Base-by-base conservation (phyloP, 78 protist species). In the Planoprotostelium fungivorum region DNA sequence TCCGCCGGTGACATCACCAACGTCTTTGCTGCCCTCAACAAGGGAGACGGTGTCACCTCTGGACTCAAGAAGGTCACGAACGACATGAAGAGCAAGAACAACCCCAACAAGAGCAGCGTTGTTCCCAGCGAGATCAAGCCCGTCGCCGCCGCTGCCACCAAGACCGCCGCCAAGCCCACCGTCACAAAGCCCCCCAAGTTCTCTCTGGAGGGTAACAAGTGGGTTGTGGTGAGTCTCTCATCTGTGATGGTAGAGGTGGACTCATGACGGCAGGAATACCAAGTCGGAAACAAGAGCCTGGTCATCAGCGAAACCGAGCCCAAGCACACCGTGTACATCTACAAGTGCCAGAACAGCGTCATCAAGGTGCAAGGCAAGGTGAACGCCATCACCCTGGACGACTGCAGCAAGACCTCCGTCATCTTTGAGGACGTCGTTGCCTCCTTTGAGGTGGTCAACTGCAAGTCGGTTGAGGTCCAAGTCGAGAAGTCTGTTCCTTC, bases 301-400 rank as follows among this genome's bases (percentile, higher is more conserved):
- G 86, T 88, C 89, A 92, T 96, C 63, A 87, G 38, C 28, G 93
- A 91, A 36, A 88, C 91, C 36, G 96, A 91, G 37, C 28, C 86
- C 28, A 35, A 63, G 28, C 96, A 97, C 83, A 87, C 89, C 38
- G 96, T 97, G 31, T 97, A 97, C 95, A 39, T 94, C 29, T 94
- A 84, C 94, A 91, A 93, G 88, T 96, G 97, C 94, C 34, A 0
- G 28, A 86, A 88, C 91, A 83, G 90, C 31, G 88, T 88, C 35
- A 63, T 97, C 84, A 85, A 86, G 86, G 38, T 97, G 90, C 91
- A 96, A 90, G 98, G 97, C 90, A 97, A 97, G 96, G 92, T 94
- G 90, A 97, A 97, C 94, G 34, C 87, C 88, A 93, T 97, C 92
- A 91, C 95, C 36, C 34, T 91, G 16, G 98, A 97, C 87, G 0